Evolutionary conservation across 768 basidiomycete species (phyloP).

Genomic region (Lepiota brunneoincarnata): DNA sequence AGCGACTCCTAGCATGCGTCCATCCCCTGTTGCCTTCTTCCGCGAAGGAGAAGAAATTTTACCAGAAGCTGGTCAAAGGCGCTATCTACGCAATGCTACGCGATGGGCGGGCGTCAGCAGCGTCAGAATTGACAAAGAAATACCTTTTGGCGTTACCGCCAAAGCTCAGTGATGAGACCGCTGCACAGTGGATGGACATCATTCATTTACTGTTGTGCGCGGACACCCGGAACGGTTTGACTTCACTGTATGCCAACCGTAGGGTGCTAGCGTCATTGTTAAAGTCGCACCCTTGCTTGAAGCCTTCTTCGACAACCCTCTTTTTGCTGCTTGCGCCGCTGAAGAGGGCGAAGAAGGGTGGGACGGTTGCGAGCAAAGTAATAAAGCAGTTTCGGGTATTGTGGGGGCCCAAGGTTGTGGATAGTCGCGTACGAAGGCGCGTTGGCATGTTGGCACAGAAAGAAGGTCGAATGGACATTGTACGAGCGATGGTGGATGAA

Average conservation of each 20-base stretch:
- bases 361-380: slow-evolving; percentile 47
- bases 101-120: slow-evolving; percentile 33
- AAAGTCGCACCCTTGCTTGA: slow-evolving; percentile 42
- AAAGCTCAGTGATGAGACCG: slow-evolving; percentile 31
- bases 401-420: slow-evolving; percentile 57
- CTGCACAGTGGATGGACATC: slow-evolving; percentile 43
- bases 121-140: slow-evolving; percentile 40
- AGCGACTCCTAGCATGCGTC: slow-evolving; percentile 16
- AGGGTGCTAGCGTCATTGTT: slow-evolving; percentile 44
- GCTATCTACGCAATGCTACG: slow-evolving; percentile 46
- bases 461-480: slow-evolving; percentile 59
- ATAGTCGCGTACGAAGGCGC: slow-evolving; percentile 58
- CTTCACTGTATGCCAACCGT: slow-evolving; percentile 41
- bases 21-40: slow-evolving; percentile 12
- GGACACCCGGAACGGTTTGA: slow-evolving; percentile 30
- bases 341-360: slow-evolving; percentile 45
- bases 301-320: slow-evolving; percentile 58
- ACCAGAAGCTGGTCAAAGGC: slow-evolving; percentile 6
- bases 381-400: slow-evolving; percentile 42
- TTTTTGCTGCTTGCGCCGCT: slow-evolving; percentile 57
- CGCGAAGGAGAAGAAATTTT: neutral
- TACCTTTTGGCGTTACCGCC: slow-evolving; percentile 52
- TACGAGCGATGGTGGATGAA: slow-evolving; percentile 18
- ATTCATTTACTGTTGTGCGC: slow-evolving; percentile 45
- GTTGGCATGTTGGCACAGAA: slow-evolving; percentile 59